Percentiles rank a stretch among this genome's conserved stretches.
Evolutionary conservation across 2,329 filamentous ascomycete species (phyloP).

Genomic region (Penicillium psychrosexuale): DNA sequence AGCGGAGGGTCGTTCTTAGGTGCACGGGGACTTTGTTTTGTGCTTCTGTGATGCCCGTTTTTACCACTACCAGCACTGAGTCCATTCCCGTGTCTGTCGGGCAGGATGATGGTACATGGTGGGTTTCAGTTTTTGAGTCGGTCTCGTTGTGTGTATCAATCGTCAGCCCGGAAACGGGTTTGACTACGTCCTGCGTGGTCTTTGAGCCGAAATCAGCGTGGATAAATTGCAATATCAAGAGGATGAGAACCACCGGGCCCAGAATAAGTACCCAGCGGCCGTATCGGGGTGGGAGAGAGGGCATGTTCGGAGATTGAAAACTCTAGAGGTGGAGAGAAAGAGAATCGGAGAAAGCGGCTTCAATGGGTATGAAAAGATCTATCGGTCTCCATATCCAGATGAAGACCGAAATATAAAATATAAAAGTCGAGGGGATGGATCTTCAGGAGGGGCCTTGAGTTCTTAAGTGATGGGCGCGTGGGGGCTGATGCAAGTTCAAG

Average conservation of each 20-base stretch:
- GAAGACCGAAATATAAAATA: neutral
- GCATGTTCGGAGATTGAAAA: conserved; percentile 9
- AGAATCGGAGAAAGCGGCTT: neutral
- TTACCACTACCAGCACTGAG: conserved; percentile 55
- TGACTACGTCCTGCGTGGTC: conserved; percentile 8
- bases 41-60: conserved; percentile 58
- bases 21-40: conserved; percentile 55
- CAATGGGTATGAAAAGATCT: neutral
- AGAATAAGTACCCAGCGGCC: conserved; percentile 21
- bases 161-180: neutral
- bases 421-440: neutral
- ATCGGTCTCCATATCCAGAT: conserved; percentile 7
- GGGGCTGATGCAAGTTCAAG: conserved; percentile 8
- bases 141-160: conserved; percentile 1
- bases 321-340: conserved; percentile 19
- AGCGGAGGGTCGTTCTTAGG: conserved; percentile 53
- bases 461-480: conserved; percentile 8
- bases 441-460: conserved; percentile 5
- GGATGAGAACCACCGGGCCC: conserved; percentile 11
- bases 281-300: conserved; percentile 19
- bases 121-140: neutral
- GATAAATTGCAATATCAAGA: conserved; percentile 17
- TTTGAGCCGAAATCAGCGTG: conserved; percentile 2
- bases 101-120: conserved; percentile 20
- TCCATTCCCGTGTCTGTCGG: conserved; percentile 43